A percentile compares a stretch with the other conserved stretches of the same genome.
Conservation (phyloP, 2,329 filamentous ascomycete genomes). For the Hymenoscyphus scutula region DNA sequence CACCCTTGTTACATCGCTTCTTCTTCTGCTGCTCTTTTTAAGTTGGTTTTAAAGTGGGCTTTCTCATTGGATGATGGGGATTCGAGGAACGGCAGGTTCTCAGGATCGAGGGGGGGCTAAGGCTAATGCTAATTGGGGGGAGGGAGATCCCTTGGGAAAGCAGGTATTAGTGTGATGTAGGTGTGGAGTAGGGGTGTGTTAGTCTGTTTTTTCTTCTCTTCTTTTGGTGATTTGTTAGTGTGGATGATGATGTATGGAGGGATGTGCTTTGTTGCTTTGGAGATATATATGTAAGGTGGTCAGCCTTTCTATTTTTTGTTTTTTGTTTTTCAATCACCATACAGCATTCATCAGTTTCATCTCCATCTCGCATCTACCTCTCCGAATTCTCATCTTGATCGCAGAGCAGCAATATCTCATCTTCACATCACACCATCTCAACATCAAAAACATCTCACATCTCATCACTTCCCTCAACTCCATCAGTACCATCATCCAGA, state of each 20-base stretch:
- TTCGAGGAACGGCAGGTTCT: not conserved
- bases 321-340: not conserved
- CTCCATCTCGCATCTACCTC: not conserved
- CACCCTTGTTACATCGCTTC: not conserved
- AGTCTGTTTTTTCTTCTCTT: not conserved
- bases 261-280: not conserved
- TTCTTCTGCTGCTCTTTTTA: not conserved
- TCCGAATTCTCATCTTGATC: not conserved
- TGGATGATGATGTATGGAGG: not conserved
- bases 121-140: not conserved
- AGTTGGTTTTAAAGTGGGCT: not conserved
- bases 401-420: not conserved
- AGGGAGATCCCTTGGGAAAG: not conserved
- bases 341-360: not conserved
- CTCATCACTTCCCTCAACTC: not conserved
- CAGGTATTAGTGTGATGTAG: not conserved
- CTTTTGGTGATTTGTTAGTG: not conserved
- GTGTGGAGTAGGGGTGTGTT: conserved; percentile 2
- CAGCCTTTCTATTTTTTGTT: not conserved
- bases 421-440: not conserved
- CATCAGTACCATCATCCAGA: not conserved
- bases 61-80: conserved; percentile 1
- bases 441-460: not conserved
- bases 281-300: not conserved
- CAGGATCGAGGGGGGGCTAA: not conserved